Percentiles rank a stretch among this genome's conserved stretches.
Evolutionary conservation across 257 asterid species (phyloP).

Genomic region (Mentha longifolia): DNA sequence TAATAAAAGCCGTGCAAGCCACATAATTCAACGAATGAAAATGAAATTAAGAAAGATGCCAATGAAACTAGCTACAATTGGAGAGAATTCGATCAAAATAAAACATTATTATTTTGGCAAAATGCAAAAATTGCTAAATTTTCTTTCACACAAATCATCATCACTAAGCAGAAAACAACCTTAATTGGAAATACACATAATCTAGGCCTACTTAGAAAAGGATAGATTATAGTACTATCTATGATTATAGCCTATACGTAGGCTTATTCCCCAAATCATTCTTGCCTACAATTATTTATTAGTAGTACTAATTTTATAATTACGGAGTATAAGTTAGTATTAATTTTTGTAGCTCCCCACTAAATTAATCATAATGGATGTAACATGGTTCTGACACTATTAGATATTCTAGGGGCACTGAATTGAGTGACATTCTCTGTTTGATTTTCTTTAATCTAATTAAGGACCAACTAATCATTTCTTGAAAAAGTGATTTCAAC

Average conservation of each 20-base stretch:
- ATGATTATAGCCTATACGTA: slow-evolving; percentile 21
- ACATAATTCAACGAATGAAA: no score
- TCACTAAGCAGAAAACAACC: slow-evolving; percentile 18
- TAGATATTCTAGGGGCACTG: slow-evolving; percentile 34
- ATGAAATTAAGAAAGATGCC: no score
- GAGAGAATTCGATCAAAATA: not conserved
- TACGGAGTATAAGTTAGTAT: not conserved
- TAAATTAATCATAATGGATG: slow-evolving; percentile 19
- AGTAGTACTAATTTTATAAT: not conserved
- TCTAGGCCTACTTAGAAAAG: slow-evolving; percentile 21
- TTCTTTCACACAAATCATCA: not conserved
- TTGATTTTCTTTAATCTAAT: slow-evolving; percentile 1
- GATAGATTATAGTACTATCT: not conserved
- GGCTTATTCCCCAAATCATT: slow-evolving; percentile 22
- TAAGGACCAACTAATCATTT: slow-evolving; percentile 24
- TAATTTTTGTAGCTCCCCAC: slow-evolving; percentile 24
- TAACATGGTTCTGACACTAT: slow-evolving; percentile 30
- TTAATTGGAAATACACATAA: slow-evolving; percentile 14
- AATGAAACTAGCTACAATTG: not conserved
- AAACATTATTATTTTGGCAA: not conserved
- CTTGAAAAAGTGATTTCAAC: not conserved
- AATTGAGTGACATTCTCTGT: slow-evolving; percentile 30
- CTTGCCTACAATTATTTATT: not conserved
- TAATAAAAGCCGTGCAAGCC: no score
- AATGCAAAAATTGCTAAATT: not conserved